Evolutionary conservation across 2,329 filamentous ascomycete species (phyloP).

Genomic region (Aspergillus uvarum): DNA sequence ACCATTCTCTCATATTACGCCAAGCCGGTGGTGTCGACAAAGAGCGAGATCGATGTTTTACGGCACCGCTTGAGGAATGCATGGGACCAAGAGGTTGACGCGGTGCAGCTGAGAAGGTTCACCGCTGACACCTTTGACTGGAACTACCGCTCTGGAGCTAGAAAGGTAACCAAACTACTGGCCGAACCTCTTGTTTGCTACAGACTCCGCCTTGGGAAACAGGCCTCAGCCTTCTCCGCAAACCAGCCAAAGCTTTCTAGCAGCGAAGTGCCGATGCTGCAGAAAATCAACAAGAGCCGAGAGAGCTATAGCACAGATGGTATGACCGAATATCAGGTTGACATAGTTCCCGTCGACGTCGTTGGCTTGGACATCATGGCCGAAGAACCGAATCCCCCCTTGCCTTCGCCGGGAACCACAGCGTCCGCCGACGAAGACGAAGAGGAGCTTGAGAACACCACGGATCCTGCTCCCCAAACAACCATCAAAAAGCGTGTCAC

Average conservation of each 20-base stretch:
- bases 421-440: constrained; percentile 34
- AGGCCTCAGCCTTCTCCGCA: constrained; percentile 36
- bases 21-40: constrained; percentile 74
- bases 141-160: constrained; percentile 73
- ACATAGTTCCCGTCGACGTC: constrained; percentile 72
- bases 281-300: constrained; percentile 66
- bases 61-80: constrained; percentile 48
- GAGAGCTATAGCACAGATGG: constrained; percentile 73
- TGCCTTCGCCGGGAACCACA: constrained; percentile 32
- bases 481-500: constrained; percentile 29
- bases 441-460: constrained; percentile 30
- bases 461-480: constrained; percentile 23
- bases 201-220: constrained; percentile 46
- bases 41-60: constrained; percentile 57
- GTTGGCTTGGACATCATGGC: constrained; percentile 73
- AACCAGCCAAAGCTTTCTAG: constrained; percentile 37
- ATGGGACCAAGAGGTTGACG: constrained; percentile 66
- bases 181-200: constrained; percentile 73
- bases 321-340: constrained; percentile 73
- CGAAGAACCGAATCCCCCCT: constrained; percentile 65
- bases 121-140: constrained; percentile 81
- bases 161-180: constrained; percentile 79
- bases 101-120: constrained; percentile 69
- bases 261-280: constrained; percentile 58
- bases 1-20: constrained; percentile 85